Base-by-base conservation (phyloP, 257 asterid genomes). In the Solanum medicagineum region DNA sequence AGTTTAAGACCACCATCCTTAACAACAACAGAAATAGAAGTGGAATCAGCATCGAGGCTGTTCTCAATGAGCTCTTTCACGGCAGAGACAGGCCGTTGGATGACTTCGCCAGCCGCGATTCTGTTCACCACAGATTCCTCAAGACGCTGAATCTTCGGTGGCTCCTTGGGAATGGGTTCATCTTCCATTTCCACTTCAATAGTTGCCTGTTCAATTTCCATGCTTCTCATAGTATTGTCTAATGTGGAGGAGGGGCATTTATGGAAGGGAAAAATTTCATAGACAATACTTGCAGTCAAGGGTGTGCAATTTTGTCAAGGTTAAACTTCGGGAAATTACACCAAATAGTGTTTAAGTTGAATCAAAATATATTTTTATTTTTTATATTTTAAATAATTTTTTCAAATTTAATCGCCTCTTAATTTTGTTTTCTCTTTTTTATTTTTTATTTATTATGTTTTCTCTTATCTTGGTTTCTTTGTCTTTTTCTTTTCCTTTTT, bases 41-140 rank as follows among this genome's bases (percentile, higher is more conserved):
- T 91, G 80, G 98, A 91, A 65, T 55, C 91, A 16, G 99, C 98
- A 88, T 93, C 99, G 70, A 96, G 91, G 88, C 99, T 94, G 91
- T 96, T 96, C 91, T 96, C 99, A 47, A 93, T 81, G 59, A 96
- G 99, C 94, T 96, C 99, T 87, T 94, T 96, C 10, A 94, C 97
- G 88, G 97, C 98, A 88, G 99, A 96, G 24, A 94, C 93, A 15
- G 99, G 99, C 86, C 98, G 95, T 84, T 94, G 98, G 89, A 96
- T 91, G 84, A 96, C 98, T 91, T 96, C 98, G 14, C 99, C 99
- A 68, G 99, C 99, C 69, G 98, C 98, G 81, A 96, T 96, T 92
- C 95, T 89, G 91, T 96, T 93, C 81, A 96, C 98, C 85, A 94
- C 98, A 53, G 94, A 91, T 89, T 94, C 97, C 51, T 96, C 98